A percentile compares a stretch with the other conserved stretches of the same genome.
phyloP scores from a whole-genome alignment of 306 rosid genomes.

The Quercus ilex region DNA sequence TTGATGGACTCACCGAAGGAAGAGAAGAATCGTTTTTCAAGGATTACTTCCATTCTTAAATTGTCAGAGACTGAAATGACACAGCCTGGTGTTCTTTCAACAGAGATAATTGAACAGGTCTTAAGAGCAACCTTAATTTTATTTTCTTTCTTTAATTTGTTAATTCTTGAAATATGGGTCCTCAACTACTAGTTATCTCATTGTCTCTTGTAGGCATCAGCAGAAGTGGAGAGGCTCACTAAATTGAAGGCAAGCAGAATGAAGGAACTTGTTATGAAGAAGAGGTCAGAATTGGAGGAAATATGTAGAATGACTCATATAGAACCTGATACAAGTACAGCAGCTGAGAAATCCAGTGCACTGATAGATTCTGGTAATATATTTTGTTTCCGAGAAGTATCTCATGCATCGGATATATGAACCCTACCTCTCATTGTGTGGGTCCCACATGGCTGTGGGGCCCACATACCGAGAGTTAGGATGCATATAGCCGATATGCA shows the following conservation, averaged over 20 bases:
- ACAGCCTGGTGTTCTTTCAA: conserved; percentile 69
- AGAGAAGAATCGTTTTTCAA: conserved; percentile 60
- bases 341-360: conserved; percentile 85
- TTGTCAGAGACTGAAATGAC: conserved; percentile 61
- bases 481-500: too few relatives aligned
- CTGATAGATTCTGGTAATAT: conserved; percentile 83
- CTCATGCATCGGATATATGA: too few relatives aligned
- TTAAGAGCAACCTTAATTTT: conserved; percentile 12
- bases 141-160: background rate
- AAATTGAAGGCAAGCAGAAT: conserved; percentile 90
- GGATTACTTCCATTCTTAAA: conserved; percentile 53
- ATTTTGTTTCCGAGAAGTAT: background rate
- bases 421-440: too few relatives aligned
- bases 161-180: background rate
- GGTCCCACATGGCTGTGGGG: too few relatives aligned
- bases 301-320: conserved; percentile 75
- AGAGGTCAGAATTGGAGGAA: conserved; percentile 83
- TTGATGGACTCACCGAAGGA: conserved; percentile 95
- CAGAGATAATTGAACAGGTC: conserved; percentile 76
- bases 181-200: conserved; percentile 7
- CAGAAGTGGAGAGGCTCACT: conserved; percentile 82
- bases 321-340: conserved; percentile 85
- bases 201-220: conserved; percentile 57
- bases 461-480: too few relatives aligned
- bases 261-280: conserved; percentile 94